Percentiles rank a stretch among this genome's conserved stretches.
These are phyloP conservation scores for Striga asiatica DNA, from an alignment of 257 asterid genomes.

Conservation along the genomic window DNA sequence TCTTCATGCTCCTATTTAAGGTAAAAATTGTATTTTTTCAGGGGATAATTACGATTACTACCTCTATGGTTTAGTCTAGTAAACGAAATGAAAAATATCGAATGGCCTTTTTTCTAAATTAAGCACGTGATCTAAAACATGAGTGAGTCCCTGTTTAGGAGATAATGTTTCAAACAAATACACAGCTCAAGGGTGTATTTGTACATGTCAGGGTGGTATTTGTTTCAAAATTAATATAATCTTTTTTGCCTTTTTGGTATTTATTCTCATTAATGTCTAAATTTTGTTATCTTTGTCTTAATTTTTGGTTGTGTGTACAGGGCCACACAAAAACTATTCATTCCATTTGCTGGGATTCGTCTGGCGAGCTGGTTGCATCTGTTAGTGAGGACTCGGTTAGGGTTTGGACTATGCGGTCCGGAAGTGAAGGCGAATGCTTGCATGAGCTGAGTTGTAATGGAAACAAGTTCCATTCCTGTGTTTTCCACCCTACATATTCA, in stretches of 20 bases:
- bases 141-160: too few species aligned
- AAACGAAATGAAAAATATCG: too few species aligned
- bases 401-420: constrained; percentile 82
- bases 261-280: background rate
- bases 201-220: too few species aligned
- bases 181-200: too few species aligned
- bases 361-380: constrained; percentile 85
- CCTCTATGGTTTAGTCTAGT: too few species aligned
- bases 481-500: constrained; percentile 77
- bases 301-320: constrained; percentile 21
- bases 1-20: too few species aligned
- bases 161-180: too few species aligned
- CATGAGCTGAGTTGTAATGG: constrained; percentile 85
- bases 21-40: too few species aligned
- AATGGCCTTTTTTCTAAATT: too few species aligned
- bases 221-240: too few species aligned
- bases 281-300: background rate
- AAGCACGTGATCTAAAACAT: too few species aligned
- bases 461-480: constrained; percentile 80
- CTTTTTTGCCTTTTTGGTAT: background rate
- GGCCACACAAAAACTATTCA: constrained; percentile 69
- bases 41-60: too few species aligned
- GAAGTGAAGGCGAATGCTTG: constrained; percentile 72
- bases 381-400: constrained; percentile 84
- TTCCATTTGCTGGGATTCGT: constrained; percentile 80